Evolutionary conservation across 129 eudicot genomes (phyloP), one percentile per base, ranked within the genome.

Genomic region (Pulicaria dysenterica): DNA sequence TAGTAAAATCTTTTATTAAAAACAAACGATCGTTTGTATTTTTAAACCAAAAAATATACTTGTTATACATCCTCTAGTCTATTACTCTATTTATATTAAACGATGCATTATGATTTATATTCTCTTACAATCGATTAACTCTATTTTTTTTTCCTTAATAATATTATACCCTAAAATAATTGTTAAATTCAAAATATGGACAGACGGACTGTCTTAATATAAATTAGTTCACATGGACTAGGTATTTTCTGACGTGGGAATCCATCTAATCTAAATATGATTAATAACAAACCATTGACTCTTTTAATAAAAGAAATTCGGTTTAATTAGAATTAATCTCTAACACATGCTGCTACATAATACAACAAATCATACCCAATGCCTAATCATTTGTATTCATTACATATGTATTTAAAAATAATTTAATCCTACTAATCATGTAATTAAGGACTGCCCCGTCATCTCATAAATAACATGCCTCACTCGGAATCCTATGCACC

Each of bases 401-500:
- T 38, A n/a, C n/a, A 50, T n/a, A n/a, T n/a, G n/a, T n/a, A n/a
- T 47, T 19, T 7, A 47, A 48, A 67, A 13, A 31, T 66, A 47
- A 24, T 46, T 19, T 46, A 53, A 40, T 39, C 60, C 38, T 16
- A 40, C 16, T 69, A 10, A 15, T 53, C 74, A 69, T 69, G 74
- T 69, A 50, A 69, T 51, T 62, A 69, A 51, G 50, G 62, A 54
- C 62, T 69, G 7, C 63, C 61, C 41, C 47, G 43, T 64, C 10
- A 70, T 40, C 54, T 42, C 55, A 42, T 57, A 70, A 17, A 70
- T 70, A 70, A 70, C 75, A 70, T 70, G 75, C 64, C 55, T 55
- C 75, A 70, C 54, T 39, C 55, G 24, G 75, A 70, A 70, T 70
- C 75, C 75, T 55, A 70, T 40, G 75, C 75, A 40, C 42, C 38